Evolutionary conservation across 2,329 filamentous ascomycete genomes (phyloP), one percentile per base, ranked within the genome.

Genomic region (Fusarium tjaetaba): DNA sequence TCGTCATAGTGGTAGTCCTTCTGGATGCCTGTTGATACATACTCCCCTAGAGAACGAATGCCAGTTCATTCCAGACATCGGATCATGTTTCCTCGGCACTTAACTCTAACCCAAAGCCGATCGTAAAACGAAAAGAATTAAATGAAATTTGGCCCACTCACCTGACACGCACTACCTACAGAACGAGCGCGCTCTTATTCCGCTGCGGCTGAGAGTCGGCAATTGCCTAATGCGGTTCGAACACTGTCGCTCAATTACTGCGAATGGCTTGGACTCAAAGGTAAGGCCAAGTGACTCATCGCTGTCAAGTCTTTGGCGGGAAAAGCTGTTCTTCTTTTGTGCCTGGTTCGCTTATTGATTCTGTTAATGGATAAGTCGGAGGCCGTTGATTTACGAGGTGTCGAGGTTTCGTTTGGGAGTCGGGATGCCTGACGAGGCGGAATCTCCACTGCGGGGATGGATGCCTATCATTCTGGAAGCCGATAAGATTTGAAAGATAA

Each of bases 131-230:
- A 34, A 36, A 36, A 36, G n/a, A 38, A 41, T 30, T 15, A 24
- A 45, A 24, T 39, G 24, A 28, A 32, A 62, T 55, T 39, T 62
- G 46, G 41, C 34, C 65, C 65, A 69, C 58, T 36, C 41, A 69
- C 57, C 45, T 71, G 69, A 71, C n/a, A 71, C 69, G 11, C 61
- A 45, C 61, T 66, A 65, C 13, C 60, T 65, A 65, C 14, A 61
- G n/a, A 14, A 24, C 8, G 30, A 30, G 15, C 34, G 39, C 39
- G 39, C 39, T 32, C 45, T 36, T 34, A 42, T 68, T 68, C 65
- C 63, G 63, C 63, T 68, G 65, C 65, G 65, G 65, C 65, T 68
- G 65, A 68, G 62, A 46, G n/a, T 28, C 53, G 63, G 65, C 53
- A 20, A 66, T 61, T 68, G 10, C 65, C 45, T 61, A 26, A 52